Evolutionary conservation across 2,329 filamentous ascomycete species (phyloP), one percentile per base, ranked within the genome.

Genomic region (Fonsecaea monophora): DNA sequence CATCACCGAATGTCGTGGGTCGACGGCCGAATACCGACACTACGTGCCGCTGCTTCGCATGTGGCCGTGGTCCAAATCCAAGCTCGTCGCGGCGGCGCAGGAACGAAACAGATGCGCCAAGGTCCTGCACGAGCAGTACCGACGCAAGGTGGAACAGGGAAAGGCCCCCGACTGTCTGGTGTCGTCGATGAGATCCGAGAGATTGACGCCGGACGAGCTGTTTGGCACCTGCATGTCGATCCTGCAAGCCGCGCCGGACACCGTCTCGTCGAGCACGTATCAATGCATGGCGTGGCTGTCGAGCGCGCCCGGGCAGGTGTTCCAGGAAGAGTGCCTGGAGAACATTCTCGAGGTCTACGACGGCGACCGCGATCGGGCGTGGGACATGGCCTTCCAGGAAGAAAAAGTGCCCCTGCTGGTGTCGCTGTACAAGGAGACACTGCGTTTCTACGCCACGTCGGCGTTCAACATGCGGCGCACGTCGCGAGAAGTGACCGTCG

Each of bases 161-260:
- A 32, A n/a, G 7, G 45, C 38, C n/a, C 30, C 30, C 30, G 35
- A 56, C 35, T 65, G 63, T 38, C 34, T 65, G 18, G 56, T 65
- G 13, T 54, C 63, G 10, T 60, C 56, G 4, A 21, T 65, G 32
- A 34, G 56, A 3, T 6, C 30, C 18, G 63, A 65, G 9, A 42
- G 34, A 18, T 30, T 65, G 56, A 45, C 63, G 6, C 21, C 12
- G 10, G 63, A 65, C 6, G 63, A 65, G 45, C 37, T 65, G 9
- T 35, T 35, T 13, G 63, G 63, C 13, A 65, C 63, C 5, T 65
- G 63, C 37, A 13, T 65, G 32, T 60, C 56, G 8, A 34, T 65
- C 1, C 48, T 65, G 12, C 63, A 65, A n/a, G 63, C 63, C 13
- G 63, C 63, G 9, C 63, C 63, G 18, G 63, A 65, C 21, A 65